Conservation (phyloP, 2,329 filamentous ascomycete species). For the Pseudocercospora musae region DNA sequence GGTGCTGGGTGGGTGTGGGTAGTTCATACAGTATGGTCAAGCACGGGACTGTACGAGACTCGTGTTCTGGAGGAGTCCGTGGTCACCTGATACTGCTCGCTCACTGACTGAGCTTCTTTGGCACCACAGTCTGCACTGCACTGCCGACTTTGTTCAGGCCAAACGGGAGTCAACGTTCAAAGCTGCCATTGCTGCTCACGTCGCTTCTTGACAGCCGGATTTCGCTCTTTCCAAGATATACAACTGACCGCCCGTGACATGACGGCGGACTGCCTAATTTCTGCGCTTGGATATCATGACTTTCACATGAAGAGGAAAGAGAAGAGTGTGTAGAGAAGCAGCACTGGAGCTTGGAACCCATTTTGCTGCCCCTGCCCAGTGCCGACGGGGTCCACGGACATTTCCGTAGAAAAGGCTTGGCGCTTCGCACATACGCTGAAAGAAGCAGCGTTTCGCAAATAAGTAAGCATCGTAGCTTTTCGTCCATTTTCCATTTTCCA, state of each 20-base stretch:
- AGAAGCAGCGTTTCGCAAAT: not conserved
- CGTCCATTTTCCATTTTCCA: not conserved
- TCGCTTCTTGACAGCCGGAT: conserved; percentile 36
- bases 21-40: too few relatives aligned
- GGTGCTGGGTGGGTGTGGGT: too few relatives aligned
- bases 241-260: conserved; percentile 48
- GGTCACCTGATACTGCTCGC: not conserved
- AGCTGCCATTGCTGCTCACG: conserved; percentile 22
- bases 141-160: not conserved
- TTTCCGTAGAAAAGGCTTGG: not conserved
- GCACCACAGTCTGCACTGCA: too few relatives aligned
- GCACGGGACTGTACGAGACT: not conserved
- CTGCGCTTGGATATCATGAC: conserved; percentile 49
- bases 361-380: not conserved
- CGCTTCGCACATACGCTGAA: not conserved
- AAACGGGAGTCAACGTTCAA: conserved; percentile 35
- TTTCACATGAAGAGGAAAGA: conserved; percentile 48
- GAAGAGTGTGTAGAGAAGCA: conserved; percentile 3
- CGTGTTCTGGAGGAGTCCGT: not conserved
- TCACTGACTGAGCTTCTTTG: not conserved
- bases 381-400: not conserved
- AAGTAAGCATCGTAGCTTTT: not conserved
- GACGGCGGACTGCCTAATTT: conserved; percentile 32
- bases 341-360: not conserved
- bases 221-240: conserved; percentile 50